These are phyloP conservation scores for Rhizoclosmatium globosum DNA, from an alignment of 192 early-diverging fungal species.

Conservation along the genomic window DNA sequence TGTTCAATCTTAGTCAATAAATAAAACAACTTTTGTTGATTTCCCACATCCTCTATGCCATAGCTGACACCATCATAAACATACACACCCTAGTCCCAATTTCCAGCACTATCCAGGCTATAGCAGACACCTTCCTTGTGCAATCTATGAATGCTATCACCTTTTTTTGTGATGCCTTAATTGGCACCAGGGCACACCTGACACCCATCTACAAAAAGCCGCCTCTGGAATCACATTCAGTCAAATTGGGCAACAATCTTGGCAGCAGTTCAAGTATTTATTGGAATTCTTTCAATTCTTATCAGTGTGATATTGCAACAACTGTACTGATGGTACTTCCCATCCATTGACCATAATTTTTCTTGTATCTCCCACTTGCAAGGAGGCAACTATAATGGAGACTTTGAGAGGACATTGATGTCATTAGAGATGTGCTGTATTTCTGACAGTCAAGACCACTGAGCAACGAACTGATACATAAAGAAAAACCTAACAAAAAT, in stretches of 20 bases:
- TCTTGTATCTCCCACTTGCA: background rate
- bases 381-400: background rate
- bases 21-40: too few relatives aligned
- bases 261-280: background rate
- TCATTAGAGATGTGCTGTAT: background rate
- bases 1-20: too few relatives aligned
- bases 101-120: background rate
- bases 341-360: background rate
- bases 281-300: background rate
- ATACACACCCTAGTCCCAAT: background rate
- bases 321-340: background rate
- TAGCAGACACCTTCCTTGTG: background rate
- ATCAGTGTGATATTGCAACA: too few relatives aligned
- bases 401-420: conserved; percentile 1
- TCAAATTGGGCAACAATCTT: background rate
- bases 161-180: background rate
- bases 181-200: background rate
- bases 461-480: too few relatives aligned
- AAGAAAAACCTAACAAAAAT: too few relatives aligned
- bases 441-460: too few relatives aligned
- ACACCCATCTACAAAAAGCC: background rate
- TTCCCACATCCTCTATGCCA: too few relatives aligned
- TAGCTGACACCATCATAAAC: background rate
- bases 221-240: background rate
- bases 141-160: background rate